These are phyloP conservation scores for Potentilla sterilis DNA, from an alignment of 306 rosid genomes.

Conservation along the genomic window DNA sequence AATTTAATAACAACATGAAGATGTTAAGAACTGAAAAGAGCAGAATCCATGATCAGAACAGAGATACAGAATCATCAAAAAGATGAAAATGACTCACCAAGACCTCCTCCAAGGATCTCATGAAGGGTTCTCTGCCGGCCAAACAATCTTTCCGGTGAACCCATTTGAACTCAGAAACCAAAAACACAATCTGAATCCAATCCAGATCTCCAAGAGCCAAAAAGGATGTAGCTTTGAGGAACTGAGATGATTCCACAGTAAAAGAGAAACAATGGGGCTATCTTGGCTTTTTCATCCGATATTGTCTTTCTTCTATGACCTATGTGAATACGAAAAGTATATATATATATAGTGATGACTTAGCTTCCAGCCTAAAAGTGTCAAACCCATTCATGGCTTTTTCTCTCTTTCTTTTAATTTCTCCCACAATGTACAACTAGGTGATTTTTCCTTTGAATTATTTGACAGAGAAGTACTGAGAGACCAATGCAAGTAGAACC, in stretches of 20 bases:
- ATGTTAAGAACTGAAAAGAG: not conserved
- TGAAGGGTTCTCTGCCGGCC: constrained; percentile 63
- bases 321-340: constrained; percentile 3
- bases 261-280: constrained; percentile 24
- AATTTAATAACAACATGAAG: not conserved
- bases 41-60: constrained; percentile 2
- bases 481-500: not conserved
- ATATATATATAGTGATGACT: constrained; percentile 8
- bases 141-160: constrained; percentile 68
- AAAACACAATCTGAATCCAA: constrained; percentile 35
- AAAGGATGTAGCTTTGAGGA: constrained; percentile 21
- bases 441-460: not conserved
- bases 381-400: constrained; percentile 25
- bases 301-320: not conserved
- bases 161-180: constrained; percentile 41
- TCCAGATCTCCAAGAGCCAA: constrained; percentile 27
- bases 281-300: constrained; percentile 14
- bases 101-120: constrained; percentile 79
- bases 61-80: constrained; percentile 16
- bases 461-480: not conserved
- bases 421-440: constrained; percentile 2
- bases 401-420: constrained; percentile 10
- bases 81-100: constrained; percentile 44
- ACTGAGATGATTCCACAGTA: constrained; percentile 28
- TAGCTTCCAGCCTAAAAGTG: constrained; percentile 58